Evolutionary conservation across 1,139 yeast species (phyloP).

Genomic region (Suhomyces panamericanus): DNA sequence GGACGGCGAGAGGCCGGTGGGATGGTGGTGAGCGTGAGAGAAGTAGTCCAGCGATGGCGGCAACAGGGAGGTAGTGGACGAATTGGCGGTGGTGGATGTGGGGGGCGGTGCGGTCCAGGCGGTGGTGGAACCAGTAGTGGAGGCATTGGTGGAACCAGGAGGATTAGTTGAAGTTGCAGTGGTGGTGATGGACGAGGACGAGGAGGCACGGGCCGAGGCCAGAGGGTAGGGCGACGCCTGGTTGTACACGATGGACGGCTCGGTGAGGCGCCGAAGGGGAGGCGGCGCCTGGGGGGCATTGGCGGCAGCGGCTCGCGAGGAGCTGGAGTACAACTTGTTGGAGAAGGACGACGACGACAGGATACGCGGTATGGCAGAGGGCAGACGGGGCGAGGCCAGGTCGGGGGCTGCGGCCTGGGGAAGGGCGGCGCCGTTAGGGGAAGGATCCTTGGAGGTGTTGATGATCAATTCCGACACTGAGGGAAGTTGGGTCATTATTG

Average conservation of each 20-base stretch:
- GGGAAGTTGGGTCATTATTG: conserved; percentile 36
- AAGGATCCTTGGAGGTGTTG: conserved; percentile 15
- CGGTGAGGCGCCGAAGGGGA: conserved; percentile 21
- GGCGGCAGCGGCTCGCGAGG: conserved; percentile 1
- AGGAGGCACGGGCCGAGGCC: no score
- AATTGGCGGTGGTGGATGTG: conserved; percentile 4
- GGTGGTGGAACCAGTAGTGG: conserved; percentile 1
- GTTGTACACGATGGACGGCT: conserved; percentile 16
- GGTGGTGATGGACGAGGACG: conserved; percentile 2
- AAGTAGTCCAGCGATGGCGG: conserved; percentile 12
- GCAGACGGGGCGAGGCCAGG: conserved; percentile 10
- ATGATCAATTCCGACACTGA: conserved; percentile 38
- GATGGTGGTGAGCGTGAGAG: conserved; percentile 3
- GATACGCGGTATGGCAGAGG: conserved; percentile 12
- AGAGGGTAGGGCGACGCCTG: conserved; percentile 1
- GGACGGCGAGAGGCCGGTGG: conserved; percentile 4
- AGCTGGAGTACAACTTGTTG: conserved; percentile 4
- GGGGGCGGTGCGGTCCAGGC: conserved; percentile 3
- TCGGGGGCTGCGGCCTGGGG: conserved; percentile 1
- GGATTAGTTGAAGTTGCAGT: conserved; percentile 1
- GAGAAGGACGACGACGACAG: conserved; percentile 7
- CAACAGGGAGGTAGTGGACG: conserved; percentile 2
- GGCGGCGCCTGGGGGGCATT: conserved; percentile 9
- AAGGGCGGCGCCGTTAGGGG: conserved; percentile 6
- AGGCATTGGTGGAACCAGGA: no score